Percentiles rank a stretch among this genome's conserved stretches.
These are phyloP conservation scores for Scleroderma bovista DNA, from an alignment of 768 basidiomycete genomes.

Conservation along the genomic window DNA sequence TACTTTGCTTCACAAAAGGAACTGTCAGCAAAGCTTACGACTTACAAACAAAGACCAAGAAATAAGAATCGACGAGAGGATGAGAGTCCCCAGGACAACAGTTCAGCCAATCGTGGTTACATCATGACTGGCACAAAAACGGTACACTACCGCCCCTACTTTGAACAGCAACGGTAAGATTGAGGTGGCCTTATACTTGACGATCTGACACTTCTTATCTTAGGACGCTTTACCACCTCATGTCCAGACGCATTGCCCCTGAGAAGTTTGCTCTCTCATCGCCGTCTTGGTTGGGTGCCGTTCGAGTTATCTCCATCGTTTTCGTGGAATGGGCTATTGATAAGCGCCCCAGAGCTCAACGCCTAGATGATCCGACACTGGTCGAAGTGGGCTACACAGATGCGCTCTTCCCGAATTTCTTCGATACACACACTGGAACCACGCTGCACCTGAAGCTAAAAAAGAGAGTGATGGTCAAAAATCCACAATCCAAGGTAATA, in stretches of 20 bases:
- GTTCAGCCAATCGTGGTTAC: slow-evolving; percentile 39
- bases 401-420: slow-evolving; percentile 23
- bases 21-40: slow-evolving; percentile 34
- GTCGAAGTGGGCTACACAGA: slow-evolving; percentile 42
- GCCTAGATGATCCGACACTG: slow-evolving; percentile 28
- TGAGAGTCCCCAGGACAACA: slow-evolving; percentile 28
- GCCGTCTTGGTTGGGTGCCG: slow-evolving; percentile 27
- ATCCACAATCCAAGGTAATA: slow-evolving; percentile 14
- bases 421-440: slow-evolving; percentile 10
- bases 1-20: slow-evolving; percentile 29
- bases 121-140: slow-evolving; percentile 11
- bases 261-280: slow-evolving; percentile 28
- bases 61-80: slow-evolving; percentile 25
- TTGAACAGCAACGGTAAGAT: slow-evolving; percentile 44
- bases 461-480: slow-evolving; percentile 2
- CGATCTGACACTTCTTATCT: background rate
- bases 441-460: slow-evolving; percentile 17
- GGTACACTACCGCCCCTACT: slow-evolving; percentile 31
- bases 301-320: slow-evolving; percentile 33
- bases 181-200: background rate
- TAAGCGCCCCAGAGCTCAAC: slow-evolving; percentile 22
- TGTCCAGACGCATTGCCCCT: slow-evolving; percentile 17
- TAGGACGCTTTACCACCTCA: slow-evolving; percentile 30
- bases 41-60: slow-evolving; percentile 33
- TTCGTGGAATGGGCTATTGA: slow-evolving; percentile 33